A percentile compares a stretch with the other conserved stretches of the same genome.
These are phyloP conservation scores for Debaryomycetaceae sp. DNA, from an alignment of 1,139 yeast species.

Conservation along the genomic window DNA sequence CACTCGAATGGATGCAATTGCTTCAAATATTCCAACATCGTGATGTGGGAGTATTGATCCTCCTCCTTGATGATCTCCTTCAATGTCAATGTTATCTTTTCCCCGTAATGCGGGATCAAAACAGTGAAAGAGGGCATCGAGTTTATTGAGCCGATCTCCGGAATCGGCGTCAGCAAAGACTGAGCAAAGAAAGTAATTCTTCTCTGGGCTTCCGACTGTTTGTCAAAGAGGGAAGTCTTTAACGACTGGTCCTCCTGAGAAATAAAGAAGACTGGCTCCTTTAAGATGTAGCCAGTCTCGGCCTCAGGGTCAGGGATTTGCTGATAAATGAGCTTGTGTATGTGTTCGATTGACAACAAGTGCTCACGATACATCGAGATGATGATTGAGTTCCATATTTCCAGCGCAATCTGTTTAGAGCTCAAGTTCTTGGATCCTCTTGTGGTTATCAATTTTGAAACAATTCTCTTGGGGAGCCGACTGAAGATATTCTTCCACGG, in stretches of 20 bases:
- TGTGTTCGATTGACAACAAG: conserved; percentile 45
- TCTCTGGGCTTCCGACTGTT: conserved; percentile 45
- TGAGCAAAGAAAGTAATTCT: conserved; percentile 54
- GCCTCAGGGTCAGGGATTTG: conserved; percentile 21
- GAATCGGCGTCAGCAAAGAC: conserved; percentile 50
- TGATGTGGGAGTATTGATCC: conserved; percentile 44
- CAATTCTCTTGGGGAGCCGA: conserved; percentile 47
- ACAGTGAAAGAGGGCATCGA: conserved; percentile 51
- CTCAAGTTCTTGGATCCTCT: conserved; percentile 25
- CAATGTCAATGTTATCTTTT: conserved; percentile 43
- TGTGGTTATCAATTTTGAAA: conserved; percentile 38
- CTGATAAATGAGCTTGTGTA: conserved; percentile 43
- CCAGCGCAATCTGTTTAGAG: conserved; percentile 38
- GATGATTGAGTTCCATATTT: conserved; percentile 50
- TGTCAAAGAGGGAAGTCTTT: conserved; percentile 28
- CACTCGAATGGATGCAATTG: conserved; percentile 49
- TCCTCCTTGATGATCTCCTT: conserved; percentile 47
- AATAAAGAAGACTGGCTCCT: conserved; percentile 47
- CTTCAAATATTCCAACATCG: conserved; percentile 49
- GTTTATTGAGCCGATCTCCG: conserved; percentile 37
- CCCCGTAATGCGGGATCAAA: conserved; percentile 48
- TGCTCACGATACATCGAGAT: conserved; percentile 59
- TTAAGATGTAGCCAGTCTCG: conserved; percentile 23
- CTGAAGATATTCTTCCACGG: conserved; percentile 56
- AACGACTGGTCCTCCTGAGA: conserved; percentile 48